These are phyloP conservation scores for Vaccinium vitisidaea DNA, from an alignment of 148 eudicot genomes.

Conservation along the genomic window DNA sequence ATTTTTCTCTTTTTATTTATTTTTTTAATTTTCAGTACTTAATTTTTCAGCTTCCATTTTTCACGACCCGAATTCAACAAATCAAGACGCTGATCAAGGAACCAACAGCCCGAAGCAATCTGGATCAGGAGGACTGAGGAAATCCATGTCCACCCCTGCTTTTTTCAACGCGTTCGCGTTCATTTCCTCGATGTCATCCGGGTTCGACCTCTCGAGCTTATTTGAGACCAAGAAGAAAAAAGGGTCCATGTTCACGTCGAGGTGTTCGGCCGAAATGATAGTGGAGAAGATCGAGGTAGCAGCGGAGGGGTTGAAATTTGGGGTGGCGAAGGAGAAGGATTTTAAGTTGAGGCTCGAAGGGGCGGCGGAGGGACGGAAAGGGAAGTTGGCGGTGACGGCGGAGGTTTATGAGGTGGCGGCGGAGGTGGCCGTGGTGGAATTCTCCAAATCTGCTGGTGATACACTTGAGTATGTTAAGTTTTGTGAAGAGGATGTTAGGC, in stretches of 20 bases:
- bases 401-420: constrained; percentile 52
- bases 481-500: constrained; percentile 60
- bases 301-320: constrained; percentile 29
- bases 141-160: constrained; percentile 33
- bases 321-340: constrained; percentile 32
- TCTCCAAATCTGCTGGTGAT: constrained; percentile 53
- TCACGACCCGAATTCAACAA: not conserved
- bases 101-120: not conserved
- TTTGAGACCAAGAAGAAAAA: constrained; percentile 35
- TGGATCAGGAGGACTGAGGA: constrained; percentile 7
- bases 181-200: constrained; percentile 57
- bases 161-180: constrained; percentile 58
- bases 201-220: constrained; percentile 54
- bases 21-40: not conserved
- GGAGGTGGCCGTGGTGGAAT: constrained; percentile 55
- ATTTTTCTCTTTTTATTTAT: not conserved
- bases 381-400: constrained; percentile 41
- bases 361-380: constrained; percentile 38
- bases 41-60: not conserved
- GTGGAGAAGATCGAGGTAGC: constrained; percentile 33
- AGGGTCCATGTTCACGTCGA: constrained; percentile 39
- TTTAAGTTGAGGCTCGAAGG: constrained; percentile 36
- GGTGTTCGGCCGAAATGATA: constrained; percentile 32
- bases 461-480: constrained; percentile 46
- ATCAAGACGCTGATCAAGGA: not conserved